Percentiles rank a stretch among this genome's conserved stretches.
phyloP scores from a whole-genome alignment of 768 basidiomycete genomes.

The Butyriboletus loyo region DNA sequence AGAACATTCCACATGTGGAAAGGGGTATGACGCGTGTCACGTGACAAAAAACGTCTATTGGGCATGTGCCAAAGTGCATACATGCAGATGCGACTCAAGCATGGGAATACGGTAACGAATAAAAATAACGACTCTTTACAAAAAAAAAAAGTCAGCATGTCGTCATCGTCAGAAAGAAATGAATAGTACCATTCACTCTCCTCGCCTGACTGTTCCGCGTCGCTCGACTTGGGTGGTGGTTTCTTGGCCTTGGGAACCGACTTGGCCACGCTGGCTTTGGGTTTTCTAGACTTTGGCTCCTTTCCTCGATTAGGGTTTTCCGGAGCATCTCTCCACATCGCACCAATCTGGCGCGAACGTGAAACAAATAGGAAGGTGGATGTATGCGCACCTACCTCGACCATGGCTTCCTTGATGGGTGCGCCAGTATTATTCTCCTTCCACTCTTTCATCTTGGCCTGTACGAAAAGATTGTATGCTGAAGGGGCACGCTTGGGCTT shows the following conservation, averaged over 20 bases:
- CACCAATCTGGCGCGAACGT: conserved; percentile 44
- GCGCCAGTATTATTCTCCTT: conserved; percentile 47
- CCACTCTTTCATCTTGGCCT: conserved; percentile 55
- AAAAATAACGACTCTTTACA: conserved; percentile 1
- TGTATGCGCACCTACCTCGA: conserved; percentile 31
- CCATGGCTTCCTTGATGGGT: conserved; percentile 55
- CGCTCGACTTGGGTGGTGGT: conserved; percentile 19
- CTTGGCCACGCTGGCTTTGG: conserved; percentile 35
- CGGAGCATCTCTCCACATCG: conserved; percentile 54
- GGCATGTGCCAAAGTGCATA: too few relatives aligned
- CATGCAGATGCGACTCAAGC: neutral
- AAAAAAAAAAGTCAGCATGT: neutral
- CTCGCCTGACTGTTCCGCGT: conserved; percentile 23
- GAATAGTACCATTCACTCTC: conserved; percentile 19
- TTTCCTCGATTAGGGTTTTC: conserved; percentile 66
- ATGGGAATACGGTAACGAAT: conserved; percentile 13
- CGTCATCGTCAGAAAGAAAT: neutral
- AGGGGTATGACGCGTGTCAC: conserved; percentile 14
- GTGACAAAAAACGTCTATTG: conserved; percentile 4
- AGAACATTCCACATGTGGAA: conserved; percentile 3
- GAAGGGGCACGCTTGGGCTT: conserved; percentile 58
- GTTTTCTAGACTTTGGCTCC: conserved; percentile 44
- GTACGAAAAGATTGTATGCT: conserved; percentile 58
- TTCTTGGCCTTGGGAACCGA: conserved; percentile 8
- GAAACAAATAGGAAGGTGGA: conserved; percentile 1